These are phyloP conservation scores for Eutypella sp. DNA, from an alignment of 2,329 filamentous ascomycete species.

Conservation along the genomic window DNA sequence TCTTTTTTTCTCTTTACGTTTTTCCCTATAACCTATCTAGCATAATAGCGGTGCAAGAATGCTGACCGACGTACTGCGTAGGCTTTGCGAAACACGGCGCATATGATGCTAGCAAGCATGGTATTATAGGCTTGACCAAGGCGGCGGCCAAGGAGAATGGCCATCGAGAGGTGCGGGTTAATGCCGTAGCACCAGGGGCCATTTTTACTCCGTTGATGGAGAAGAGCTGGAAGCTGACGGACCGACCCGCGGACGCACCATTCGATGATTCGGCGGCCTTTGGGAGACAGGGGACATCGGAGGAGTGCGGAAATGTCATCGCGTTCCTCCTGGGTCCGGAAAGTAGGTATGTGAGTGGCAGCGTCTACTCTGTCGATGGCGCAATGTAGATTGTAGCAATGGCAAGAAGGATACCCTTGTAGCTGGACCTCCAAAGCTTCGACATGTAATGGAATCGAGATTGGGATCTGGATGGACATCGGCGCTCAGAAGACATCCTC, in stretches of 20 bases:
- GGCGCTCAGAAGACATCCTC: constrained; percentile 84
- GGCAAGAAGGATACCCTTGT: too few species aligned
- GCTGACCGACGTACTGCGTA: constrained; percentile 16
- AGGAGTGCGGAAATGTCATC: constrained; percentile 42
- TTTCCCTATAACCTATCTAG: too few species aligned
- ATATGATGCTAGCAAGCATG: constrained; percentile 33
- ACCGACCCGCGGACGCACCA: constrained; percentile 31
- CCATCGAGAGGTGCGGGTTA: constrained; percentile 38
- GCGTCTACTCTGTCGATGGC: constrained; percentile 42
- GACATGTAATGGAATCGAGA: too few species aligned
- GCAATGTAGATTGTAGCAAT: constrained; percentile 25
- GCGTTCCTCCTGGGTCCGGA: constrained; percentile 43
- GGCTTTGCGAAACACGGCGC: constrained; percentile 36
- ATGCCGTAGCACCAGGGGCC: constrained; percentile 43
- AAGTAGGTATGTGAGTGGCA: constrained; percentile 41
- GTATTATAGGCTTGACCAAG: constrained; percentile 33
- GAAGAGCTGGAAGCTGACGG: constrained; percentile 33
- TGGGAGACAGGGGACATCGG: constrained; percentile 39
- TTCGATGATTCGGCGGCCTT: constrained; percentile 39
- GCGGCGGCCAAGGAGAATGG: constrained; percentile 34
- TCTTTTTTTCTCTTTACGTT: not conserved
- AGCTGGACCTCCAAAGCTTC: too few species aligned
- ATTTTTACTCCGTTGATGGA: constrained; percentile 47
- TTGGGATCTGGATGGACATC: too few species aligned
- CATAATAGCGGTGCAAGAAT: too few species aligned